phyloP scores from a whole-genome alignment of 805 yeast genomes.

The Candida coquimbonensis region DNA sequence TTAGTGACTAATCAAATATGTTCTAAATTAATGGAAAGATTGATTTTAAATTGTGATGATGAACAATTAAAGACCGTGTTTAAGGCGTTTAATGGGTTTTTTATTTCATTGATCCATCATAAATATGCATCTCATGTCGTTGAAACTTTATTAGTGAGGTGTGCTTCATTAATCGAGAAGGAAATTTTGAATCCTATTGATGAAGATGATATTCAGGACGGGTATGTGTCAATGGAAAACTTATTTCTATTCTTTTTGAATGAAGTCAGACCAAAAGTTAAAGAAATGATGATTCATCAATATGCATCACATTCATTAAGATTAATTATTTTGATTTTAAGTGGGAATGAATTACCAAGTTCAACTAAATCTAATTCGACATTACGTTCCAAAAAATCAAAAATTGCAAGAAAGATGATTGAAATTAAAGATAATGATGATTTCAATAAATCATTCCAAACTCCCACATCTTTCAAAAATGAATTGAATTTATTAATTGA shows the following conservation, averaged over 20 bases:
- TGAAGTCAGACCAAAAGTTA: slow-evolving; percentile 56
- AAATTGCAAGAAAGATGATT: slow-evolving; percentile 88
- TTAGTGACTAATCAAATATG: slow-evolving; percentile 91
- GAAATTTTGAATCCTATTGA: slow-evolving; percentile 49
- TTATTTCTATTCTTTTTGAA: slow-evolving; percentile 56
- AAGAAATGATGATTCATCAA: slow-evolving; percentile 58
- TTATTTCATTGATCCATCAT: slow-evolving; percentile 71
- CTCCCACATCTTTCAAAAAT: slow-evolving; percentile 61
- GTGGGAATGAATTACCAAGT: slow-evolving; percentile 77
- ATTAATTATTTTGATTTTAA: slow-evolving; percentile 57
- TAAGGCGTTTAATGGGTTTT: slow-evolving; percentile 64
- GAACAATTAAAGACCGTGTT: slow-evolving; percentile 60
- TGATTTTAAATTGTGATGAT: slow-evolving; percentile 60
- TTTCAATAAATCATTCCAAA: slow-evolving; percentile 57
- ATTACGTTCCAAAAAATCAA: slow-evolving; percentile 75
- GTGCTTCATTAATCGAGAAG: slow-evolving; percentile 68
- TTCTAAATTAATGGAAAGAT: slow-evolving; percentile 84
- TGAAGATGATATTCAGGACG: slow-evolving; percentile 29
- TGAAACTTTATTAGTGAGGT: slow-evolving; percentile 73
- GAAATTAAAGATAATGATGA: slow-evolving; percentile 76
- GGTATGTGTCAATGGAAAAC: slow-evolving; percentile 53
- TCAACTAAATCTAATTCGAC: slow-evolving; percentile 61
- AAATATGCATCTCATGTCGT: slow-evolving; percentile 91
- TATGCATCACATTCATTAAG: slow-evolving; percentile 88
- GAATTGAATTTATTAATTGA: slow-evolving; percentile 47